A percentile compares a stretch with the other conserved stretches of the same genome.
These are phyloP conservation scores for Fusarium euwallaceae DNA, from an alignment of 2,329 filamentous ascomycete genomes.

Conservation along the genomic window DNA sequence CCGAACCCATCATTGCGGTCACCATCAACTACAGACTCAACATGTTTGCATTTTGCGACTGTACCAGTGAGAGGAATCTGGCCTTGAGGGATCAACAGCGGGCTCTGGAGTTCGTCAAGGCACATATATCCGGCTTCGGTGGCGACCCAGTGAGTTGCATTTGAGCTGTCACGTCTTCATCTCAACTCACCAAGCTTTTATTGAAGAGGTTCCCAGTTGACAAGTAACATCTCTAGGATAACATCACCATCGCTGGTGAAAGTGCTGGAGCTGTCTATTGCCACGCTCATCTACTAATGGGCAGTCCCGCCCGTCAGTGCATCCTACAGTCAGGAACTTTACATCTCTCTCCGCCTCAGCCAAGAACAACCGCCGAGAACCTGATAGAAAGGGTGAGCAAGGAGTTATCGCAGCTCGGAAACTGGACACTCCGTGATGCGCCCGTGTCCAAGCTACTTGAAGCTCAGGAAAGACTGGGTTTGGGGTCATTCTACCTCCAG, in stretches of 20 bases:
- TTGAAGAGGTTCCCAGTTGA: background rate
- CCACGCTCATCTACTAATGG: constrained; percentile 57
- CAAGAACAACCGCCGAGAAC: constrained; percentile 22
- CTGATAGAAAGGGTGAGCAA: constrained; percentile 7
- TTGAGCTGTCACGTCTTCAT: background rate
- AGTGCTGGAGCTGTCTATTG: constrained; percentile 61
- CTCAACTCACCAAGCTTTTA: background rate
- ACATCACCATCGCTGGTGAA: constrained; percentile 58
- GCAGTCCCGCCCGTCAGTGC: constrained; percentile 52
- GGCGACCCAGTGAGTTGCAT: background rate
- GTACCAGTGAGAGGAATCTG: constrained; percentile 52
- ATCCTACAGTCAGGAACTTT: constrained; percentile 59
- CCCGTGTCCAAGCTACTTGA: constrained; percentile 46
- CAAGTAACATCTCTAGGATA: background rate
- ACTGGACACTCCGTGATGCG: constrained; percentile 2
- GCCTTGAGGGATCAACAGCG: constrained; percentile 52
- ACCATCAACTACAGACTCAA: constrained; percentile 43
- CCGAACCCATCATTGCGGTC: constrained; percentile 33
- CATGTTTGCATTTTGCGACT: constrained; percentile 59
- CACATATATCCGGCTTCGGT: background rate
- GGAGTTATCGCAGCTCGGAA: background rate
- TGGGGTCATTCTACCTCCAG: constrained; percentile 59
- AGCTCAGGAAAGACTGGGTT: constrained; percentile 51
- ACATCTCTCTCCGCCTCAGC: constrained; percentile 57
- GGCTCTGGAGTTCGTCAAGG: constrained; percentile 48